Conservation (phyloP, 2,329 filamentous ascomycete species). For the Aspergillus fijiensis region DNA sequence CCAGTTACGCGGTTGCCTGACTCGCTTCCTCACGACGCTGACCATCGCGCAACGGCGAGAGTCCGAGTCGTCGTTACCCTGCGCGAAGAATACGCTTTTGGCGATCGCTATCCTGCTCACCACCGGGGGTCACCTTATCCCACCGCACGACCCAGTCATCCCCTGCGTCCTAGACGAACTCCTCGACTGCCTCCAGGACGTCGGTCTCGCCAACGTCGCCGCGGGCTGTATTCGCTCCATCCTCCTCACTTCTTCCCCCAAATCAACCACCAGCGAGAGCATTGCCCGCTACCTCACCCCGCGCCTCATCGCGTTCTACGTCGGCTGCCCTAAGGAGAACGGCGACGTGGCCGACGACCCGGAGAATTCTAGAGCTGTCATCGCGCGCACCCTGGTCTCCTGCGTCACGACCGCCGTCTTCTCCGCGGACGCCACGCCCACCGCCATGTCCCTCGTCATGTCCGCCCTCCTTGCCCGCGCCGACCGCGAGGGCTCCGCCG, state of each 20-base stretch:
- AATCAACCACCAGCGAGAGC: constrained; percentile 65
- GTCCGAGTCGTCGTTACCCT: constrained; percentile 72
- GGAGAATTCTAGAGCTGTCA: constrained; percentile 68
- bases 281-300: constrained; percentile 75
- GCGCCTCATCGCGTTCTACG: constrained; percentile 72
- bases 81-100: constrained; percentile 89
- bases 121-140: constrained; percentile 70
- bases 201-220: constrained; percentile 72
- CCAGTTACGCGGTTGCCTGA: constrained; percentile 80
- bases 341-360: constrained; percentile 66
- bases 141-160: constrained; percentile 72
- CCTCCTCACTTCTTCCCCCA: constrained; percentile 63
- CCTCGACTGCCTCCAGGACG: constrained; percentile 71
- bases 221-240: constrained; percentile 86
- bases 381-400: constrained; percentile 73
- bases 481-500: constrained; percentile 56
- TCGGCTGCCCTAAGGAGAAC: constrained; percentile 51
- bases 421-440: constrained; percentile 30
- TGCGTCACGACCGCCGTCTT: constrained; percentile 56
- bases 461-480: constrained; percentile 75
- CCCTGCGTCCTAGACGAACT: constrained; percentile 75
- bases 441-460: constrained; percentile 71
- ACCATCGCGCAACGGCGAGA: constrained; percentile 51
- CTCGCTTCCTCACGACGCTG: constrained; percentile 74
- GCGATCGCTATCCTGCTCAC: constrained; percentile 88